Evolutionary conservation across 1,139 yeast species (phyloP), one percentile per base, ranked within the genome.

Genomic region (Debaryomyces robertsiae): DNA sequence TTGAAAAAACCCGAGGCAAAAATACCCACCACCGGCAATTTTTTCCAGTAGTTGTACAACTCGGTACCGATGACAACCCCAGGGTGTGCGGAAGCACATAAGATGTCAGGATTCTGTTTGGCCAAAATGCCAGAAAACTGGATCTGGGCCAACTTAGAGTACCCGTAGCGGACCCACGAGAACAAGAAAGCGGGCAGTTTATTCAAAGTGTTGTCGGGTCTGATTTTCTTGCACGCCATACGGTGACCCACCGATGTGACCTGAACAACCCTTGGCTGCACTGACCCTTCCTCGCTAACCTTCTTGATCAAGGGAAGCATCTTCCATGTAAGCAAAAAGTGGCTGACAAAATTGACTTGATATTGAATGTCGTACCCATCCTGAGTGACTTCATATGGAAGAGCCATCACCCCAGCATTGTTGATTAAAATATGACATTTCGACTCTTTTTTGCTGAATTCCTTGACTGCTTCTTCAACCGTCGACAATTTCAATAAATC

Each of bases 391-490:
- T 63, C 61, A 44, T 50, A 64, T 0, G 75, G 73, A 4, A 61
- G 58, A 0, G 60, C 75, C 75, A 71, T 67, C 11, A 70, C 42
- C 1, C 77, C 77, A 3, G 76, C 77, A 52, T 71, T 71, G 42
- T 66, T 65, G 32, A 71, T 59, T 39, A 71, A 61, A 31, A 69
- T 40, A 41, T 70, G 67, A 24, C 71, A 50, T 30, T 54, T 50
- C 3, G 55, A 40, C 45, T 69, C 75, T 11, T 52, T 46, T 10
- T 44, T 33, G 6, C 42, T 32, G 38, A 69, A 59, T 11, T 49
- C 49, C 3, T 55, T 54, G 3, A 63, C 70, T 2, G 71, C 73
- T 10, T 45, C 46, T 10, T 48, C 59, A 15, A 70, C 69, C 1
- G 66, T 51, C 11, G 51, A 44, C 36, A 71, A 57, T 39, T 64